phyloP scores from a whole-genome alignment of 345 rosid genomes.

The Murraya koenigii region DNA sequence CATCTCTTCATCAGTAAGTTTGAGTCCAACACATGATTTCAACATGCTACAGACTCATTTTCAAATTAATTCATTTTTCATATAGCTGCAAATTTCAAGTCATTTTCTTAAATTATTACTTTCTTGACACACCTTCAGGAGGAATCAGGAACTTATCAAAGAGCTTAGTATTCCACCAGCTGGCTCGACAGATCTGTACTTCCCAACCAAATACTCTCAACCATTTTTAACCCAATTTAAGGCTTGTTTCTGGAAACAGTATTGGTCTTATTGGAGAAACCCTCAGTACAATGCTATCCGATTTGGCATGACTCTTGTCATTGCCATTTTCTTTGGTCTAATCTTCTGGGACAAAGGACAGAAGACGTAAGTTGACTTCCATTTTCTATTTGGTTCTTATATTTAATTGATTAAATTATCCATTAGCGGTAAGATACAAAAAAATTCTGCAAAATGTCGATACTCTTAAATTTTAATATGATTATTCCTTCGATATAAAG shows the following conservation, averaged over 20 bases:
- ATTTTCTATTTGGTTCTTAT: not conserved
- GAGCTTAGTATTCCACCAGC: constrained; percentile 32
- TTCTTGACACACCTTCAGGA: not conserved
- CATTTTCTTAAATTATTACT: not conserved
- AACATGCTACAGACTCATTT: not conserved
- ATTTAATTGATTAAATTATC: not conserved
- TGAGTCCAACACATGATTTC: not conserved
- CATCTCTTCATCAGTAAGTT: constrained; percentile 41
- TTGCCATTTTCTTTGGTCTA: constrained; percentile 41
- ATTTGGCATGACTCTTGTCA: constrained; percentile 34
- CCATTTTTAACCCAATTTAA: constrained; percentile 35
- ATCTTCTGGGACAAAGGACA: constrained; percentile 46
- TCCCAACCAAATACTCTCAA: constrained; percentile 39
- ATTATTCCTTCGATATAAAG: not conserved
- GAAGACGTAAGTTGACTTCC: constrained; percentile 25
- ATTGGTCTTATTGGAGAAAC: constrained; percentile 63
- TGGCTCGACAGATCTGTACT: constrained; percentile 42
- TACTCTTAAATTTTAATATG: not conserved
- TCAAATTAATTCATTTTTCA: not conserved
- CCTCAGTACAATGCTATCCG: constrained; percentile 48
- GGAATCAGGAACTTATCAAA: constrained; percentile 1
- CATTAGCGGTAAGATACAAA: not conserved
- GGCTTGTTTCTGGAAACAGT: constrained; percentile 55
- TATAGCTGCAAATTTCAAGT: not conserved
- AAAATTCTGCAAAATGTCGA: not conserved